A percentile compares a stretch with the other conserved stretches of the same genome.
Evolutionary conservation across 768 basidiomycete species (phyloP).

Genomic region (Galerina sulciceps): DNA sequence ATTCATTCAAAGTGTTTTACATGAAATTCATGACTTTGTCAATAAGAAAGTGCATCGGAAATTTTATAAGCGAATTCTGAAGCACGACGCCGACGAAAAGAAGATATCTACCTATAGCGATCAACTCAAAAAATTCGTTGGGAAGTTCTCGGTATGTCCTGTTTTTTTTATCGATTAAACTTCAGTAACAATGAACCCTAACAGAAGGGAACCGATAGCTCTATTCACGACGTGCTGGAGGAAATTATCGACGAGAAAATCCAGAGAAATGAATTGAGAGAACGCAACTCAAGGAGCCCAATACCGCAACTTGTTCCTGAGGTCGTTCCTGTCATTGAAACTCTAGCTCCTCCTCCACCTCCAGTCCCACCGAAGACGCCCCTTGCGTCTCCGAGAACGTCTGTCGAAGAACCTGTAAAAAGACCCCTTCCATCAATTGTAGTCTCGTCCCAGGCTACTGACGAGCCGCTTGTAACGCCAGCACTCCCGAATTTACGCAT

Average conservation of each 20-base stretch:
- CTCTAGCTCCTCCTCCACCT: neutral
- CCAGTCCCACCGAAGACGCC: neutral
- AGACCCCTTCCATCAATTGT: neutral
- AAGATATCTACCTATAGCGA: conserved; percentile 13
- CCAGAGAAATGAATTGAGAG: neutral
- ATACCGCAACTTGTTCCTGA: neutral
- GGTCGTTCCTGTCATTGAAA: neutral
- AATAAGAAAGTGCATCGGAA: conserved; percentile 19
- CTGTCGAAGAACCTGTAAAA: neutral
- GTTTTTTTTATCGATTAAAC: neutral
- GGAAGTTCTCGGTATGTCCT: conserved; percentile 17
- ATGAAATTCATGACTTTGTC: conserved; percentile 13
- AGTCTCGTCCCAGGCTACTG: neutral
- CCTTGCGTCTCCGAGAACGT: neutral
- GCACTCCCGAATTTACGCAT: neutral
- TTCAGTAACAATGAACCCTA: neutral
- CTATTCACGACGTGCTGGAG: conserved; percentile 18
- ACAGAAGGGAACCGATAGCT: conserved; percentile 5
- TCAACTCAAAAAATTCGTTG: conserved; percentile 15
- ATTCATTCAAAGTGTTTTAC: conserved; percentile 6
- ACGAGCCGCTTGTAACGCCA: neutral
- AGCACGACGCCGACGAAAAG: conserved; percentile 16
- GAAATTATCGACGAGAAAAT: conserved; percentile 17
- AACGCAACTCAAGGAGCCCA: neutral
- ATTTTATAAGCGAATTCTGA: conserved; percentile 8